Conservation (phyloP, 2,329 filamentous ascomycete genomes). For the Cryphonectria radicalis region DNA sequence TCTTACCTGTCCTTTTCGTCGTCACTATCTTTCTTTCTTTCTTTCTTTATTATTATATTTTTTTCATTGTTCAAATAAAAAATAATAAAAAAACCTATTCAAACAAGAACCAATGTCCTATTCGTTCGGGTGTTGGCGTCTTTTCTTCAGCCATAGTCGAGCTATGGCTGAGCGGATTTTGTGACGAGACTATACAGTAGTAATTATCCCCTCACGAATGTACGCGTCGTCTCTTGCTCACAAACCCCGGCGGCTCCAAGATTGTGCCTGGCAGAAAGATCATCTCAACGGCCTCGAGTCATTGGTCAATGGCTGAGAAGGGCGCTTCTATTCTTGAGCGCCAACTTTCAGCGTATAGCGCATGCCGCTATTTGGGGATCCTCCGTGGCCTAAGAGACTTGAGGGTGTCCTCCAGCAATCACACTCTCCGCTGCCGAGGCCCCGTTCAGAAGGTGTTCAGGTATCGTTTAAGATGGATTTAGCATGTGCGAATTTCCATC, state of each 20-base stretch:
- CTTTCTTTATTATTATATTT: no score
- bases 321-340: not conserved
- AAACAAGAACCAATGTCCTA: not conserved
- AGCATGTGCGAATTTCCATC: not conserved
- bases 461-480: no score
- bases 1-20: not conserved
- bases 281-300: not conserved
- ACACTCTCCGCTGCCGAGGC: constrained; percentile 9
- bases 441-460: not conserved
- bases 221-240: not conserved
- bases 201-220: not conserved
- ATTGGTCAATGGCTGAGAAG: not conserved
- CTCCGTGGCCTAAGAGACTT: not conserved
- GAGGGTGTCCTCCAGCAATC: constrained; percentile 6
- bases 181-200: not conserved
- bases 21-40: not conserved
- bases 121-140: not conserved
- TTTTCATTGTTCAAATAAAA: no score
- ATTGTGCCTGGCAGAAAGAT: not conserved
- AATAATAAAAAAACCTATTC: no score
- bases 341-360: not conserved
- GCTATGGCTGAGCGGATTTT: not conserved
- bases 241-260: not conserved
- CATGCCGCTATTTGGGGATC: not conserved
- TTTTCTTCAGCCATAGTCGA: not conserved